phyloP scores from a whole-genome alignment of 306 rosid genomes.

The Quercus aquifolioides region DNA sequence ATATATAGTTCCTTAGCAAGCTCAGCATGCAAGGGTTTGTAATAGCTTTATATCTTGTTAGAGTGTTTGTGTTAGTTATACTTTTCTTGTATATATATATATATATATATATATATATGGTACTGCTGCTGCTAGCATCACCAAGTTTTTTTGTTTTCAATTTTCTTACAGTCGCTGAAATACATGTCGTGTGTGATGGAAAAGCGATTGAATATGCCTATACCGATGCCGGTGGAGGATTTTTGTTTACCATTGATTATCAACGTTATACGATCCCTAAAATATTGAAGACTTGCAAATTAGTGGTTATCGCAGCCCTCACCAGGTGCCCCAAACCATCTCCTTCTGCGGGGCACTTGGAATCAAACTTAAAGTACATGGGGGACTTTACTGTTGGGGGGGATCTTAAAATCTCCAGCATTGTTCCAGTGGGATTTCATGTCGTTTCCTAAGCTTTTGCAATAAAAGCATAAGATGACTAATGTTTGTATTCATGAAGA shows the following conservation, averaged over 20 bases:
- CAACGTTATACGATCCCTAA: constrained; percentile 9
- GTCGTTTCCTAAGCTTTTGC: background rate
- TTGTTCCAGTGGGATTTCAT: constrained; percentile 21
- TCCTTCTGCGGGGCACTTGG: constrained; percentile 17
- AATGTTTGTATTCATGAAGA: no score
- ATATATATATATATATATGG: no score
- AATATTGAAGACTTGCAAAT: constrained; percentile 17
- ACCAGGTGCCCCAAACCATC: constrained; percentile 20
- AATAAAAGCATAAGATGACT: no score
- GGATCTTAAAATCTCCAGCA: background rate
- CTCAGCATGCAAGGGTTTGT: no score
- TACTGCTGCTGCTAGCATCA: background rate
- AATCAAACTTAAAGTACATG: background rate
- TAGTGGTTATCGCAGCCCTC: constrained; percentile 32
- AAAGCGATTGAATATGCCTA: constrained; percentile 18
- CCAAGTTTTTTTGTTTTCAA: background rate
- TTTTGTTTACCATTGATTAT: constrained; percentile 28
- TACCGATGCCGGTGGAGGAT: constrained; percentile 20
- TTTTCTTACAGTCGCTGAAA: constrained; percentile 21
- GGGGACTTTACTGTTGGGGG: constrained; percentile 25
- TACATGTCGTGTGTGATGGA: constrained; percentile 30
- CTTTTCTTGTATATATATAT: no score
- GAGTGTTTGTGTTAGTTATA: no score
- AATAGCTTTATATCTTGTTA: no score
- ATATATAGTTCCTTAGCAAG: no score